These are phyloP conservation scores for Trametes polyzona DNA, from an alignment of 1,284 basidiomycete species.

Conservation along the genomic window DNA sequence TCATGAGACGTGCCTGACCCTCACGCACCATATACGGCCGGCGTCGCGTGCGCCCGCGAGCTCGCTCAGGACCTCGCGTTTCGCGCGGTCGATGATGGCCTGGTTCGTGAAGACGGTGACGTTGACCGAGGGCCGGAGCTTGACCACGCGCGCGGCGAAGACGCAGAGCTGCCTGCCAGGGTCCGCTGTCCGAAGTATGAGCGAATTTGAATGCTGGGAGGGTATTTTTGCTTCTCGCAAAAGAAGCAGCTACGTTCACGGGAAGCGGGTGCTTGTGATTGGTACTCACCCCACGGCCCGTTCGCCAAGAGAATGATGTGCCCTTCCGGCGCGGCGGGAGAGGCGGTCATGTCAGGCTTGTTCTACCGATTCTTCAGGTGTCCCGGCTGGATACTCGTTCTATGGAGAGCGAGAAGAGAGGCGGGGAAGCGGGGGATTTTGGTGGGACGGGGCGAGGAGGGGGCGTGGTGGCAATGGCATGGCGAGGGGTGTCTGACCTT, in stretches of 20 bases:
- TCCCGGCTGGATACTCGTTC: too few species aligned
- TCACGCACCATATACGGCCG: background rate
- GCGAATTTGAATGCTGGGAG: background rate
- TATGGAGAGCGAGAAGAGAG: background rate
- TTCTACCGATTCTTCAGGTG: background rate
- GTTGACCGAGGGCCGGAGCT: background rate
- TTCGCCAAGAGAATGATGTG: conserved; percentile 12
- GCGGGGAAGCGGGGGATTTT: background rate
- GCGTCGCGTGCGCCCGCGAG: background rate
- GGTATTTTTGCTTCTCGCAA: background rate
- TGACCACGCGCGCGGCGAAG: conserved; percentile 6
- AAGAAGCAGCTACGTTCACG: background rate
- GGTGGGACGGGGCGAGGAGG: too few species aligned
- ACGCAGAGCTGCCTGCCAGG: conserved; percentile 12
- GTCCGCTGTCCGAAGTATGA: background rate
- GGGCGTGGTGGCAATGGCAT: background rate
- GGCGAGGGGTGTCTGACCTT: background rate
- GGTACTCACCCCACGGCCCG: conserved; percentile 9
- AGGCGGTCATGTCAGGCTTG: background rate
- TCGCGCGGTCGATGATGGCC: conserved; percentile 7
- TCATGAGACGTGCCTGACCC: background rate
- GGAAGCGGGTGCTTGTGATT: background rate
- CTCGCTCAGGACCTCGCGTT: conserved; percentile 12
- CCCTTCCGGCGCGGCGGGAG: background rate
- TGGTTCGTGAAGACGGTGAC: conserved; percentile 9